Conservation (phyloP, 768 basidiomycete species). For the Xerocomellus intermedius region DNA sequence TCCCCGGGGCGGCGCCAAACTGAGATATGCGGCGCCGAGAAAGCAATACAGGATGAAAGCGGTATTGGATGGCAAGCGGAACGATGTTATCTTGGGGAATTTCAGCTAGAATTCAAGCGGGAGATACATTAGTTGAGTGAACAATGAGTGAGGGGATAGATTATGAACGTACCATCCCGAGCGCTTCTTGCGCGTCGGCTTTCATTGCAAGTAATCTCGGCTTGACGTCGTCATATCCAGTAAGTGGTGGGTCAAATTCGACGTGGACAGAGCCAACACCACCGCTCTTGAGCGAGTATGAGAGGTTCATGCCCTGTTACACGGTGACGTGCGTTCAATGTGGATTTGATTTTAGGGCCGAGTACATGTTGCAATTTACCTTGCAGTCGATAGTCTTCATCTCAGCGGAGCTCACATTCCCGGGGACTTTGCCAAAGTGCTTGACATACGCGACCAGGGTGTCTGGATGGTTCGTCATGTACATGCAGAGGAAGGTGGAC, state of each 20-base stretch:
- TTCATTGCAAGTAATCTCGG: constrained; percentile 80
- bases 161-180: constrained; percentile 64
- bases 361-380: constrained; percentile 33
- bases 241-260: constrained; percentile 66
- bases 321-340: neutral
- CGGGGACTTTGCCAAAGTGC: constrained; percentile 66
- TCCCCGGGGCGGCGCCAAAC: constrained; percentile 18
- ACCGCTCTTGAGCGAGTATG: constrained; percentile 54
- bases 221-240: constrained; percentile 79
- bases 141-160: neutral
- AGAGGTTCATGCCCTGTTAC: constrained; percentile 64
- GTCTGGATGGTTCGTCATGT: constrained; percentile 83
- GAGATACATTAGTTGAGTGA: neutral
- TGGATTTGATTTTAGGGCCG: neutral
- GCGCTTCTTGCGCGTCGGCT: constrained; percentile 70
- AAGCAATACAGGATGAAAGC: constrained; percentile 7
- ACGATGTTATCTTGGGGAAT: constrained; percentile 58
- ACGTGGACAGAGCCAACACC: constrained; percentile 48
- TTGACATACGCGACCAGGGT: constrained; percentile 83
- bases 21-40: constrained; percentile 22
- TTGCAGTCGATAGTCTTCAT: constrained; percentile 71
- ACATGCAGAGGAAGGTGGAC: constrained; percentile 75
- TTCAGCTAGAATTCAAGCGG: constrained; percentile 45
- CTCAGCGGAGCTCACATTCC: constrained; percentile 54
- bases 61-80: constrained; percentile 45